These are phyloP conservation scores for Westerdykella sp. DNA, from an alignment of 2,329 filamentous ascomycete genomes.

Conservation along the genomic window DNA sequence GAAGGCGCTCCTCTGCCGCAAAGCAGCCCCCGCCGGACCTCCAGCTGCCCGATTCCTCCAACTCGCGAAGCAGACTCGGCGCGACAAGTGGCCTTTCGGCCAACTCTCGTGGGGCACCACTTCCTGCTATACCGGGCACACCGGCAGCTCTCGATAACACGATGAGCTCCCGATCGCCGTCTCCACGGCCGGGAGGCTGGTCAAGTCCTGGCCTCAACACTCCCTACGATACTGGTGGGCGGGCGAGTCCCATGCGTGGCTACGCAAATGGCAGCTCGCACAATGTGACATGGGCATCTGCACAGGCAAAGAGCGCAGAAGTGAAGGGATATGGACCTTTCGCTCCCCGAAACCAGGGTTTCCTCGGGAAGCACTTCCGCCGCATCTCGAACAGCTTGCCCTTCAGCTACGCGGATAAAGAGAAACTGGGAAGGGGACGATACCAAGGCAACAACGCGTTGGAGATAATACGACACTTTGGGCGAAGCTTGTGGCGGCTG, in stretches of 20 bases:
- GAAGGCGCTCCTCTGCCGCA: constrained; percentile 37
- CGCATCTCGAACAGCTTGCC: constrained; percentile 74
- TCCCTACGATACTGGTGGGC: constrained; percentile 56
- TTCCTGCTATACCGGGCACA: constrained; percentile 36
- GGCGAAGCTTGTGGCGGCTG: constrained; percentile 56
- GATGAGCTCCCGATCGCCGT: constrained; percentile 88
- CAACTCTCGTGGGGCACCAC: constrained; percentile 26
- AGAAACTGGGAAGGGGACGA: constrained; percentile 61
- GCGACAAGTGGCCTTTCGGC: constrained; percentile 30
- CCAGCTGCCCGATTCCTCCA: constrained; percentile 22
- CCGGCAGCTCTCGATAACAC: constrained; percentile 19
- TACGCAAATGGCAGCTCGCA: constrained; percentile 47
- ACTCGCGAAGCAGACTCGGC: constrained; percentile 22
- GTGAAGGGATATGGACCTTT: constrained; percentile 72
- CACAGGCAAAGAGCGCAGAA: constrained; percentile 68
- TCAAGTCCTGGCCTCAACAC: constrained; percentile 73
- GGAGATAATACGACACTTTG: constrained; percentile 34
- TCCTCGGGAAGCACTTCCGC: constrained; percentile 79
- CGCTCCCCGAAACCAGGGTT: constrained; percentile 74
- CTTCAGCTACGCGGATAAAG: constrained; percentile 65
- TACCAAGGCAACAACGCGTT: constrained; percentile 29
- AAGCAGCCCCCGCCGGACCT: constrained; percentile 29
- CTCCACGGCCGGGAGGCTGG: constrained; percentile 82
- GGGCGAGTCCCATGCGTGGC: constrained; percentile 55
- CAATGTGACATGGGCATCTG: constrained; percentile 71